Conservation (phyloP, 2,329 filamentous ascomycete genomes). For the Phyllosticta capitalensis region DNA sequence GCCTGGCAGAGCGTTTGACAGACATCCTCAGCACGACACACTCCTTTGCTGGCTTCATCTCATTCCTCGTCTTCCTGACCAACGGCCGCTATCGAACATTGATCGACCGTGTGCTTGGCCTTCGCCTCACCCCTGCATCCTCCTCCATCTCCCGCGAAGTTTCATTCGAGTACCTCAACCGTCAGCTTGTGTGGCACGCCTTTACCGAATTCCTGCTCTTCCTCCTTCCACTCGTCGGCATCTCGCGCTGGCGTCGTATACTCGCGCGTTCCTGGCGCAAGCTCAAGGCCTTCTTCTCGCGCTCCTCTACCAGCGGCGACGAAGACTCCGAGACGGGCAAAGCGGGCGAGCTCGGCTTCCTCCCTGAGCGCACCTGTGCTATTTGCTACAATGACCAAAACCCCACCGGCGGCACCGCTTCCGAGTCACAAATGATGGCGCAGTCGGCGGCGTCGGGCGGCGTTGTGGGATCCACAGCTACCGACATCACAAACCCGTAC, state of each 20-base stretch:
- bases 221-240: conserved; percentile 89
- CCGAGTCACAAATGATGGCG: conserved; percentile 68
- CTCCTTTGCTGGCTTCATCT: conserved; percentile 70
- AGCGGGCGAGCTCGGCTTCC: conserved; percentile 68
- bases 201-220: conserved; percentile 99
- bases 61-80: conserved; percentile 82
- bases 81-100: conserved; percentile 88
- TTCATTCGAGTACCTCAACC: conserved; percentile 94
- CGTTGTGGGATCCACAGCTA: conserved; percentile 77
- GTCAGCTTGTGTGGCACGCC: conserved; percentile 98
- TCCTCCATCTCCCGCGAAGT: conserved; percentile 74
- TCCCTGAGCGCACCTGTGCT: conserved; percentile 89
- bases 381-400: conserved; percentile 97
- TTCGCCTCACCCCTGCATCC: conserved; percentile 76
- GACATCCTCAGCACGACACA: conserved; percentile 62
- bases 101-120: conserved; percentile 71
- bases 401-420: conserved; percentile 46
- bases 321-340: conserved; percentile 36
- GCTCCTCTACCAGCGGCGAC: conserved; percentile 36
- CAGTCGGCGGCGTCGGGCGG: conserved; percentile 42
- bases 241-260: conserved; percentile 87
- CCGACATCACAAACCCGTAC: conserved; percentile 94
- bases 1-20: conserved; percentile 58
- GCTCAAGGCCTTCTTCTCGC: conserved; percentile 54
- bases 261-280: conserved; percentile 78